Conservation (phyloP, 441 rosid species). For the Theobroma grandiflorum region DNA sequence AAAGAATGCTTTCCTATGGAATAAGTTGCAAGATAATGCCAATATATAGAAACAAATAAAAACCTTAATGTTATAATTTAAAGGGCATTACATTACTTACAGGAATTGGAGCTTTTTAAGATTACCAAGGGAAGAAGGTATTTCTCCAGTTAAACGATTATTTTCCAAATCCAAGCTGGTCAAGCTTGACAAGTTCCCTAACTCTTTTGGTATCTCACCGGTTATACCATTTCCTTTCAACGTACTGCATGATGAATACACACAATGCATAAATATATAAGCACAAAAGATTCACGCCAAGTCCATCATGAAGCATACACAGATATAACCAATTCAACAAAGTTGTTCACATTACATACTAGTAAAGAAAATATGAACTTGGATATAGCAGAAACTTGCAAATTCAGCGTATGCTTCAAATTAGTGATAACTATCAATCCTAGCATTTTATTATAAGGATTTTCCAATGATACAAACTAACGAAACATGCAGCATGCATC, state of each 20-base stretch:
- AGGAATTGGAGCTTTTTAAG: constrained; percentile 90
- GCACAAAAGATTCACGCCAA: background rate
- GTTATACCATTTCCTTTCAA: constrained; percentile 88
- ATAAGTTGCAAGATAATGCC: constrained; percentile 8
- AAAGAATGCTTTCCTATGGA: constrained; percentile 15
- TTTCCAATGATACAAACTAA: background rate
- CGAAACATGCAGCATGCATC: background rate
- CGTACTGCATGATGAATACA: constrained; percentile 54
- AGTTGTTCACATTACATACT: background rate
- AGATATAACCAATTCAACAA: constrained; percentile 1
- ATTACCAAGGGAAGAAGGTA: constrained; percentile 83
- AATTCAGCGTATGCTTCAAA: background rate
- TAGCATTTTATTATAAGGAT: background rate
- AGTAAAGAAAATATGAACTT: background rate
- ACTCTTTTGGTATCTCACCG: constrained; percentile 82
- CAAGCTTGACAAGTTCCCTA: constrained; percentile 85
- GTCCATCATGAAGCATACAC: background rate
- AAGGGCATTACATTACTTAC: constrained; percentile 62
- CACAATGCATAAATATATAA: background rate
- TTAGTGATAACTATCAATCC: background rate
- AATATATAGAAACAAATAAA: constrained; percentile 20
- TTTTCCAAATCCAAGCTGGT: constrained; percentile 87
- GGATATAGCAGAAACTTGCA: background rate
- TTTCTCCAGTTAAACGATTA: constrained; percentile 73
- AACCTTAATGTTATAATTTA: constrained; percentile 18